Base-by-base conservation (phyloP, 805 yeast species). In the Wickerhamomyces subpelliculosus region DNA sequence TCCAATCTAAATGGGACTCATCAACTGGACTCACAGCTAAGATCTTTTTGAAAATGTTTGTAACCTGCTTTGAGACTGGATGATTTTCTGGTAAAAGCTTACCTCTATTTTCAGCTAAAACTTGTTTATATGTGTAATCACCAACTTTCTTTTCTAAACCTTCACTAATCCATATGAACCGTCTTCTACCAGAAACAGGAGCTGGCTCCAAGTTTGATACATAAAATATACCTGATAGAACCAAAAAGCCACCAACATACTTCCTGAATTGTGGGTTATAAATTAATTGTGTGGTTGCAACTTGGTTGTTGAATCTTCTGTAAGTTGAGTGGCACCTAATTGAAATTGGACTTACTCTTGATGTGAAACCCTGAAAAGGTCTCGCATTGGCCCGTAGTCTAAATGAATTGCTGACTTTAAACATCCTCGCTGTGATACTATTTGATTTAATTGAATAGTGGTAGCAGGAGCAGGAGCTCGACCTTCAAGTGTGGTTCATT, bases 141-240 rank as follows among this genome's bases (percentile, higher is more conserved):
- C 95, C 95, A 14, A 84, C 61, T 43, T 57, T 65, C 16, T 58
- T 48, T 51, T 86, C 96, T 24, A 82, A 45, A 65, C 78, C 73
- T 35, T 70, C 69, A 5, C 87, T 82, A 2, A 84, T 66, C 72
- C 87, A 73, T 54, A 88, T 73, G 50, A 87, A 73, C 45, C 97
- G 66, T 23, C 52, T 62, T 35, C 97, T 65, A 24, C 78, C 75
- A 1, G 95, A 79, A 20, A 81, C 80, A 1, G 96, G 96, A 0
- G 95, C 96, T 46, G 74, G 73, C 45, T 88, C 84, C 23, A 85
- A 64, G 46, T 80, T 70, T 23, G 80, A 67, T 22, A 68, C 63
- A 55, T 68, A 73, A 35, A 65, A 56, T 1, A 68, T 32, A 0
- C 60, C 57, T 9, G 65, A 47, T 0, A 58, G 58, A 16, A 62